A percentile compares a stretch with the other conserved stretches of the same genome.
phyloP scores from a whole-genome alignment of 179 eudicot species.

The Nepenthes alata region DNA sequence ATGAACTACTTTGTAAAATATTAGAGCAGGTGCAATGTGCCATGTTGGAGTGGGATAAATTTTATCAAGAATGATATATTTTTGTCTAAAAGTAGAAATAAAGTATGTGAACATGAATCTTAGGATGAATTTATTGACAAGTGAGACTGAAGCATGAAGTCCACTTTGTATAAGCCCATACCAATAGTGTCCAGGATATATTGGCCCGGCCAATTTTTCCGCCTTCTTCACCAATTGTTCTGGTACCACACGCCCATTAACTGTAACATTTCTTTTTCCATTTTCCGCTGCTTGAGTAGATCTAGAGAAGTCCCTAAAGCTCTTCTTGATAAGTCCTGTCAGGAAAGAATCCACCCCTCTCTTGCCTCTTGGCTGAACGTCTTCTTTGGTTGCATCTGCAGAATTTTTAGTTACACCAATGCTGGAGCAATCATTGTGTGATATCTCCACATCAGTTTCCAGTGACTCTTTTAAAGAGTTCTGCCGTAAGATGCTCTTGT shows the following conservation, averaged over 20 bases:
- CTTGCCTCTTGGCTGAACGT: slow-evolving; percentile 36
- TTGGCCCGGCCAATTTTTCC: slow-evolving; percentile 70
- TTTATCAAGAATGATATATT: neutral
- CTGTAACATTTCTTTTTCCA: slow-evolving; percentile 41
- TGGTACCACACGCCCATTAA: slow-evolving; percentile 74
- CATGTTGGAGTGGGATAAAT: neutral
- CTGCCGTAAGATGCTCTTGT: slow-evolving; percentile 26
- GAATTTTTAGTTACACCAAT: slow-evolving; percentile 44
- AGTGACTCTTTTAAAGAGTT: slow-evolving; percentile 50
- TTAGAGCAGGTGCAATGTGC: neutral
- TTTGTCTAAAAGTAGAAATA: too few species aligned
- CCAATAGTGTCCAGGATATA: slow-evolving; percentile 86
- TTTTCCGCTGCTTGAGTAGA: slow-evolving; percentile 29
- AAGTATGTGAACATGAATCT: too few species aligned
- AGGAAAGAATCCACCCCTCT: slow-evolving; percentile 54
- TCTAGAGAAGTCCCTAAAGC: slow-evolving; percentile 43
- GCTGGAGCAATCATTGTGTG: slow-evolving; percentile 43
- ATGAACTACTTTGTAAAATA: too few species aligned
- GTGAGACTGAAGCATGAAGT: too few species aligned
- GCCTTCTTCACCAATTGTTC: slow-evolving; percentile 70
- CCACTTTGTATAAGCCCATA: slow-evolving; percentile 12
- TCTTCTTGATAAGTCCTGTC: slow-evolving; percentile 55
- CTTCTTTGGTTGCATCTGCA: slow-evolving; percentile 38
- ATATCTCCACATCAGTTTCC: slow-evolving; percentile 72
- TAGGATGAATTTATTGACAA: too few species aligned